Evolutionary conservation across 2,329 filamentous ascomycete genomes (phyloP).

Genomic region (Beauveria bassiana): DNA sequence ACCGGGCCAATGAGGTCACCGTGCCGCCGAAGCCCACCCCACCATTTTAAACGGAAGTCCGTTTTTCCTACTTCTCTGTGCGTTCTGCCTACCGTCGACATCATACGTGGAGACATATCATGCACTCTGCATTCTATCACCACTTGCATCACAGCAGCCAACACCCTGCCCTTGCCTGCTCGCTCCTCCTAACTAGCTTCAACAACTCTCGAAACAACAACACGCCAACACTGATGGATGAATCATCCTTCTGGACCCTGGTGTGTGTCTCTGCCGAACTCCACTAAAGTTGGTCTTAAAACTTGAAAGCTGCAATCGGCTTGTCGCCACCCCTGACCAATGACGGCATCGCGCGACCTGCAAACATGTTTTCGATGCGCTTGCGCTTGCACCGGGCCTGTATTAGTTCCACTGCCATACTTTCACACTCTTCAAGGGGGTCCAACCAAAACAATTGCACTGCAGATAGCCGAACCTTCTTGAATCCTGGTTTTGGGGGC

Average conservation of each 20-base stretch:
- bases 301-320: background rate
- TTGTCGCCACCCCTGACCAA: background rate
- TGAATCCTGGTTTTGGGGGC: background rate
- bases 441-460: background rate
- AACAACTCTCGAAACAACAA: background rate
- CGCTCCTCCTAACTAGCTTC: no score
- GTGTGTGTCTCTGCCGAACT: background rate
- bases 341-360: background rate
- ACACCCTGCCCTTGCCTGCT: background rate
- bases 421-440: background rate
- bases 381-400: background rate
- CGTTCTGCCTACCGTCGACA: background rate
- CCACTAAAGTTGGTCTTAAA: background rate
- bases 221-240: background rate
- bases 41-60: conserved; percentile 6
- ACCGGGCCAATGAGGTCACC: conserved; percentile 1
- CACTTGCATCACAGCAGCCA: conserved; percentile 8
- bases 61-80: background rate
- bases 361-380: background rate
- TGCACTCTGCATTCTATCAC: background rate
- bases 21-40: background rate
- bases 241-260: background rate
- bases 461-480: conserved; percentile 2
- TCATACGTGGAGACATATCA: background rate
- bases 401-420: background rate